These are phyloP conservation scores for Russula olivacea DNA, from an alignment of 768 basidiomycete genomes.

Conservation along the genomic window DNA sequence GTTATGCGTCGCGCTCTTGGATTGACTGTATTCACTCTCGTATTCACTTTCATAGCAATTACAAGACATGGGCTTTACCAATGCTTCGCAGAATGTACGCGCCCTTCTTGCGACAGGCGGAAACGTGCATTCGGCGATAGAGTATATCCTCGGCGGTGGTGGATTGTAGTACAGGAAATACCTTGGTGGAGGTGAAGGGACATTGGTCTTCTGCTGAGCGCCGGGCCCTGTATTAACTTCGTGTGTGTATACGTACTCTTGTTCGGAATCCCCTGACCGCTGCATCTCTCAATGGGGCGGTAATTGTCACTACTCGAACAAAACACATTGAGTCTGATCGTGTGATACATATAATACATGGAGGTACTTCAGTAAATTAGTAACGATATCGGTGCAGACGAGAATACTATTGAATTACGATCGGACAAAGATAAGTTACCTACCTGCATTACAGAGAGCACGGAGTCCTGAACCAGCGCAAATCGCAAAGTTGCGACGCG, in stretches of 20 bases:
- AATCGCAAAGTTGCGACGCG: too few relatives aligned
- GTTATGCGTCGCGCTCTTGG: not conserved
- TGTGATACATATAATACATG: too few relatives aligned
- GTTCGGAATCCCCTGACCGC: not conserved
- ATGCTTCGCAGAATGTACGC: constrained; percentile 83
- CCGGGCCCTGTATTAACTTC: constrained; percentile 8
- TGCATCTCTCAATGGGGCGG: not conserved
- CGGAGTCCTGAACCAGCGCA: too few relatives aligned
- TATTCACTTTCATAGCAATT: constrained; percentile 54
- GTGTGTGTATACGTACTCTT: constrained; percentile 10
- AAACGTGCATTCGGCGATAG: constrained; percentile 86
- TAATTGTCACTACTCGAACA: not conserved
- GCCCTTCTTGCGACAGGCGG: constrained; percentile 90
- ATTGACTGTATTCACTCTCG: too few relatives aligned
- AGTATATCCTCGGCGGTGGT: constrained; percentile 83
- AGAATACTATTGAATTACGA: too few relatives aligned
- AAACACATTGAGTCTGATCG: too few relatives aligned
- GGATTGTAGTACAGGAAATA: constrained; percentile 42
- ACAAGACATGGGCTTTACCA: constrained; percentile 91
- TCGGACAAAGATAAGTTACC: too few relatives aligned
- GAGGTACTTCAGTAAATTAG: too few relatives aligned
- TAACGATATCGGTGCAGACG: too few relatives aligned
- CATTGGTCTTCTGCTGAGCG: not conserved
- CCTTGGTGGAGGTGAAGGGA: not conserved
- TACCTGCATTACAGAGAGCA: too few relatives aligned